phyloP scores from a whole-genome alignment of 441 rosid genomes.

The Pelargonium citronellum region DNA sequence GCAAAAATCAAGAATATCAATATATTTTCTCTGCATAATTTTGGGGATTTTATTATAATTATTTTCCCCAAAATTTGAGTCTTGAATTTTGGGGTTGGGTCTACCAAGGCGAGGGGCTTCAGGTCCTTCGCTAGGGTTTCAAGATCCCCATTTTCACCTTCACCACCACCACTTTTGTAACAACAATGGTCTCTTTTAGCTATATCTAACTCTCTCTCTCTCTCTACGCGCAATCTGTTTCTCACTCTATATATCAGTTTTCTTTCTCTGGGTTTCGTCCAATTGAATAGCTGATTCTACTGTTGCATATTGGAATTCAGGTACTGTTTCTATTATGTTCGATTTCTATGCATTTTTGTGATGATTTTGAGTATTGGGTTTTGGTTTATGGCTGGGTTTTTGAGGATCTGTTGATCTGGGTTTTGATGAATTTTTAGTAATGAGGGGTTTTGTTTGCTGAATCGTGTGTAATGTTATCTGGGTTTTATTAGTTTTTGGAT shows the following conservation, averaged over 20 bases:
- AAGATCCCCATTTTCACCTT: background rate
- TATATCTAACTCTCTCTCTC: background rate
- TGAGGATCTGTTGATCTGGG: constrained; percentile 11
- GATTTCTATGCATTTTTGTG: background rate
- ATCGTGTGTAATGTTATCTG: background rate
- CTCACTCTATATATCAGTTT: background rate
- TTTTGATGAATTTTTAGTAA: background rate
- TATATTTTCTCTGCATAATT: background rate
- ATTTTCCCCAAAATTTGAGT: background rate
- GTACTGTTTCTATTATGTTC: background rate
- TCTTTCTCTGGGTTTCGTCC: background rate
- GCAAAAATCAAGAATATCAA: background rate
- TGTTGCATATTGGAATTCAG: constrained; percentile 1
- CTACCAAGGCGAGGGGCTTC: constrained; percentile 8
- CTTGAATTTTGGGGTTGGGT: background rate
- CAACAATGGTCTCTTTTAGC: background rate
- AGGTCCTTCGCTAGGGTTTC: constrained; percentile 16
- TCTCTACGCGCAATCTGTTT: background rate
- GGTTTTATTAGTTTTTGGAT: background rate
- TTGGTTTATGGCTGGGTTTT: background rate
- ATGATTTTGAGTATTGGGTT: background rate
- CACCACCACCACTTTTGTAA: background rate
- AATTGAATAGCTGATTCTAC: background rate
- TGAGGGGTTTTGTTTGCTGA: constrained; percentile 8
- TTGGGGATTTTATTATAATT: background rate